Evolutionary conservation across 768 basidiomycete genomes (phyloP).

Genomic region (Boletus reticuloceps): DNA sequence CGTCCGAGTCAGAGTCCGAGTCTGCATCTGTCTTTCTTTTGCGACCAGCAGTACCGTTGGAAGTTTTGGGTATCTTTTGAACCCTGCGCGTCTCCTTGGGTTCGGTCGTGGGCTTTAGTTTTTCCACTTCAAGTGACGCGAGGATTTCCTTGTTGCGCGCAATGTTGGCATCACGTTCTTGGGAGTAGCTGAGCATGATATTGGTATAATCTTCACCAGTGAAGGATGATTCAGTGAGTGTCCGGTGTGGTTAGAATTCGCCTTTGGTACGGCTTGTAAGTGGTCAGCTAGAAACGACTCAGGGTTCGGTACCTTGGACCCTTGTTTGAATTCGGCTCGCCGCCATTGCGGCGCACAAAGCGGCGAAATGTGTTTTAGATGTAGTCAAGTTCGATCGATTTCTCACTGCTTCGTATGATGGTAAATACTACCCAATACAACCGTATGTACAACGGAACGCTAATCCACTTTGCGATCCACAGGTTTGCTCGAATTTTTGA

Average conservation of each 20-base stretch:
- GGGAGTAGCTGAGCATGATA: constrained; percentile 29
- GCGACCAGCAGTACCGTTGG: constrained; percentile 14
- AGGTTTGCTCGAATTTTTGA: not conserved
- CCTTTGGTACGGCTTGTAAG: not conserved
- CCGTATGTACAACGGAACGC: not conserved
- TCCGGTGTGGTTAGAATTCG: not conserved
- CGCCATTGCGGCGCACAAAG: not conserved
- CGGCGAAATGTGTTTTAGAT: not conserved
- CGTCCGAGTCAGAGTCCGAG: constrained; percentile 31
- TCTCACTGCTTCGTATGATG: no score
- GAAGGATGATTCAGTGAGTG: no score
- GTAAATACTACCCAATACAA: not conserved
- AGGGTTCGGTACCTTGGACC: not conserved
- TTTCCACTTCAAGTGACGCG: constrained; percentile 38
- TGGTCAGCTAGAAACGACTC: no score
- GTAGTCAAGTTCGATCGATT: no score
- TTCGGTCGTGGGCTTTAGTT: constrained; percentile 42
- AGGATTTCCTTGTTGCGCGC: constrained; percentile 45
- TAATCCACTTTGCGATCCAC: not conserved
- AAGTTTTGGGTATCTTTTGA: not conserved
- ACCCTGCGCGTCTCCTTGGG: constrained; percentile 38
- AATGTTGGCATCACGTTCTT: constrained; percentile 36
- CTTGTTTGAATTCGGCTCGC: not conserved
- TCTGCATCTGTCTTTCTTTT: constrained; percentile 41
- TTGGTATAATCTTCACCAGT: not conserved